A percentile compares a stretch with the other conserved stretches of the same genome.
Conservation (phyloP, 441 rosid species). For the Sinapis alba region DNA sequence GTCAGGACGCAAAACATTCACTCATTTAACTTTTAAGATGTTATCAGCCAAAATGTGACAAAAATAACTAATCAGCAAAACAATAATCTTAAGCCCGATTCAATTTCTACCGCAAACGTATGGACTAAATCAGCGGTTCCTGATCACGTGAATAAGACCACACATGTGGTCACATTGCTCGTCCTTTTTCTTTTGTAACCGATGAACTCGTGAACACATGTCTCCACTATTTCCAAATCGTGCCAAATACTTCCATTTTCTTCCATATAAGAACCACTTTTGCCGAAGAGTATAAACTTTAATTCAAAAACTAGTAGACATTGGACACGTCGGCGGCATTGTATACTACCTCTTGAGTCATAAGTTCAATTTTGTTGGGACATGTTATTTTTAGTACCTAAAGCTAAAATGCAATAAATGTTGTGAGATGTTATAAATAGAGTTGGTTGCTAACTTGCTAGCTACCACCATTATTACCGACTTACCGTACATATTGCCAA, state of each 20-base stretch:
- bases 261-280: background rate
- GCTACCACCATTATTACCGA: background rate
- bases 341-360: background rate
- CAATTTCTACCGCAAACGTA: background rate
- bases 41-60: background rate
- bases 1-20: background rate
- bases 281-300: background rate
- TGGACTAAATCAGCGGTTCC: background rate
- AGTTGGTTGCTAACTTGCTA: background rate
- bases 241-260: background rate
- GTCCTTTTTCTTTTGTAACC: background rate
- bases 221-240: background rate
- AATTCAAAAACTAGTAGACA: background rate
- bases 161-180: background rate
- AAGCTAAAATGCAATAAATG: background rate
- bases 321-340: background rate
- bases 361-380: background rate
- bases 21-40: background rate
- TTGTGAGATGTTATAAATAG: background rate
- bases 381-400: background rate
- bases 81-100: background rate
- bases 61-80: background rate
- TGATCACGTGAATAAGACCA: conserved; percentile 20
- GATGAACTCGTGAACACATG: background rate
- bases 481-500: background rate